Evolutionary conservation across 805 yeast species (phyloP).

Genomic region (Saturnispora dispora): DNA sequence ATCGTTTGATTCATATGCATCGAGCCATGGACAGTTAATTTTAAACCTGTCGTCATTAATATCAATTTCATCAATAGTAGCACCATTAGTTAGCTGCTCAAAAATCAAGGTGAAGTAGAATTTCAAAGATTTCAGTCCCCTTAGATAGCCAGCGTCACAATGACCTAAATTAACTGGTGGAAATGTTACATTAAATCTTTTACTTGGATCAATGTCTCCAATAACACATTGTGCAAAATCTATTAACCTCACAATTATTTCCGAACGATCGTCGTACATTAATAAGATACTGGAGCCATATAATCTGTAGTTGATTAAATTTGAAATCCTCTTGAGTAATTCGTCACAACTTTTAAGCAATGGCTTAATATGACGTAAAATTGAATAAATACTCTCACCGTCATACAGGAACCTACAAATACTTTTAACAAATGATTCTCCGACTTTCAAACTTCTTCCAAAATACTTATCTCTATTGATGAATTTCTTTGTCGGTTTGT

Average conservation of each 20-base stretch:
- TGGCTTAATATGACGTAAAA: conserved; percentile 57
- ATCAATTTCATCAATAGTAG: conserved; percentile 16
- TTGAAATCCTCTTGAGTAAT: conserved; percentile 43
- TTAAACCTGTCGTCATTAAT: conserved; percentile 15
- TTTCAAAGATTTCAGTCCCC: conserved; percentile 72
- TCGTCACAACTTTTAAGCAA: conserved; percentile 53
- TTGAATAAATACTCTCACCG: conserved; percentile 50
- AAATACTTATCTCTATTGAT: conserved; percentile 82
- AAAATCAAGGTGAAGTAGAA: conserved; percentile 58
- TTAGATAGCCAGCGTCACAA: conserved; percentile 76
- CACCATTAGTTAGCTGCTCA: conserved; percentile 43
- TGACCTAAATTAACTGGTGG: conserved; percentile 61
- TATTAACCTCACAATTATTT: conserved; percentile 55
- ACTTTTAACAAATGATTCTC: conserved; percentile 68
- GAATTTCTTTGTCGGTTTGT: conserved; percentile 35
- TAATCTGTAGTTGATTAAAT: conserved; percentile 67
- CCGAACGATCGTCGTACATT: conserved; percentile 57
- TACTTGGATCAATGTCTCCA: conserved; percentile 31
- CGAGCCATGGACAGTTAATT: conserved; percentile 28
- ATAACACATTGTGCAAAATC: conserved; percentile 94
- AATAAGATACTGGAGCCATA: conserved; percentile 85
- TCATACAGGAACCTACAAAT: conserved; percentile 73
- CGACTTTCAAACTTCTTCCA: conserved; percentile 69
- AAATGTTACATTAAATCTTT: conserved; percentile 34
- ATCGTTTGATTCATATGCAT: conserved; percentile 25